Evolutionary conservation across 1,139 yeast species (phyloP), one percentile per base, ranked within the genome.

Genomic region (Kurtzmaniella natalensis): DNA sequence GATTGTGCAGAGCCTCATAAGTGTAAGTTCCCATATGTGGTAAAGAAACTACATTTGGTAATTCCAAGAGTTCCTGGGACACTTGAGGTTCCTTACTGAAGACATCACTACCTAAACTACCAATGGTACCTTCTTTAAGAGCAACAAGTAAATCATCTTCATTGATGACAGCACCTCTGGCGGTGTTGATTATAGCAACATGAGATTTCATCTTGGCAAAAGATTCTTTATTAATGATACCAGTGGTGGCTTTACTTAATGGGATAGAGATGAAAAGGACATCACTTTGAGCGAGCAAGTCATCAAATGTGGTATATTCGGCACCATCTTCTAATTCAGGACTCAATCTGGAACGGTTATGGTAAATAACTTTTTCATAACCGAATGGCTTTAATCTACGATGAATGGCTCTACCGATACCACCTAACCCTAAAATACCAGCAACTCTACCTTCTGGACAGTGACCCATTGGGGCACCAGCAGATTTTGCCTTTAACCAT

Each of bases 1-100:
- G 73, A 48, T 71, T 71, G 38, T 57, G 52, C 33, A 73, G 62
- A 2, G 84, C 75, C 51, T 78, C 83, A 30, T 58, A 54, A 2
- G 92, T 69, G 53, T 76, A 79, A 1, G 95, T 85, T 20, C 95
- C 95, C 81, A 83, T 76, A 53, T 87, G 94, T 14, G 94, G 94
- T 45, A 81, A 64, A 28, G 81, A 70, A 9, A 81, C 67, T 11
- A 79, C 86, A 39, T 77, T 75, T 4, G 77, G 76, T 46, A 75
- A 53, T 13, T 64, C 61, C 32, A 72, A 59, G 40, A 82, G 60
- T 40, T 81, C 86, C 46, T 66, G 56, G 24, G 81, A 70, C 14
- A 78, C 79, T 42, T 75, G 48, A 6, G 97, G 97, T 61, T 89
- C 96, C 44, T 70, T 61, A 53, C 86, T 95, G 57, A 77, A 83